Conservation (phyloP, 768 basidiomycete genomes). For the Kwoniella shandongensis region DNA sequence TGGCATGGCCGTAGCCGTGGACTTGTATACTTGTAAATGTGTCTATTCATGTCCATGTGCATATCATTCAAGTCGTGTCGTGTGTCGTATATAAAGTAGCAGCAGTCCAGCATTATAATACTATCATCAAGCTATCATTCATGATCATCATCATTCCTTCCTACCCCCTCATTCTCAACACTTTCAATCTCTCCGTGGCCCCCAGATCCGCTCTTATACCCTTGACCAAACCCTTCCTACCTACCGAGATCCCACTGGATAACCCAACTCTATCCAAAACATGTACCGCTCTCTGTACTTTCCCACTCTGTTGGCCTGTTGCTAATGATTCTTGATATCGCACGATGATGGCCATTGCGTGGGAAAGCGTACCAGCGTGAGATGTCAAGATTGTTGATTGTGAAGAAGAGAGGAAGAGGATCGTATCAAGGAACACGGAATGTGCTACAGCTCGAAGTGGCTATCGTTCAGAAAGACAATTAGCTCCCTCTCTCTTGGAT, state of each 20-base stretch:
- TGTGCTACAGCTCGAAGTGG: conserved; percentile 34
- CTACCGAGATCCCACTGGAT: neutral
- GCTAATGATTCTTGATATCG: conserved; percentile 10
- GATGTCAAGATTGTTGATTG: conserved; percentile 14
- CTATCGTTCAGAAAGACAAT: conserved; percentile 8
- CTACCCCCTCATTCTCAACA: too few relatives aligned
- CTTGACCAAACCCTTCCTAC: conserved; percentile 13
- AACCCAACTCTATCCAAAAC: conserved; percentile 12
- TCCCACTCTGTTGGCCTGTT: conserved; percentile 7
- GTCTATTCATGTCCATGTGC: too few relatives aligned
- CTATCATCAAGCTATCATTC: too few relatives aligned
- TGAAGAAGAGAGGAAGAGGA: conserved; percentile 27
- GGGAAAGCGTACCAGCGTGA: conserved; percentile 15
- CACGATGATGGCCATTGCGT: conserved; percentile 15
- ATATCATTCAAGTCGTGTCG: too few relatives aligned
- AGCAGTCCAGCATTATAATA: too few relatives aligned
- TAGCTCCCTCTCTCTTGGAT: neutral
- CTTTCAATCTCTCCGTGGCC: conserved; percentile 32
- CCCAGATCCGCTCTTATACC: conserved; percentile 26
- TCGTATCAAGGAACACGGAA: conserved; percentile 36
- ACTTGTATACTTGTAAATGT: too few relatives aligned
- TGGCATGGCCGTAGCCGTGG: conserved; percentile 3
- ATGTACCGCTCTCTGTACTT: conserved; percentile 22
- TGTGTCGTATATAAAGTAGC: too few relatives aligned
- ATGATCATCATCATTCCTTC: too few relatives aligned